phyloP scores from a whole-genome alignment of 2,329 filamentous ascomycete species.

The Aspergillus terreus region DNA sequence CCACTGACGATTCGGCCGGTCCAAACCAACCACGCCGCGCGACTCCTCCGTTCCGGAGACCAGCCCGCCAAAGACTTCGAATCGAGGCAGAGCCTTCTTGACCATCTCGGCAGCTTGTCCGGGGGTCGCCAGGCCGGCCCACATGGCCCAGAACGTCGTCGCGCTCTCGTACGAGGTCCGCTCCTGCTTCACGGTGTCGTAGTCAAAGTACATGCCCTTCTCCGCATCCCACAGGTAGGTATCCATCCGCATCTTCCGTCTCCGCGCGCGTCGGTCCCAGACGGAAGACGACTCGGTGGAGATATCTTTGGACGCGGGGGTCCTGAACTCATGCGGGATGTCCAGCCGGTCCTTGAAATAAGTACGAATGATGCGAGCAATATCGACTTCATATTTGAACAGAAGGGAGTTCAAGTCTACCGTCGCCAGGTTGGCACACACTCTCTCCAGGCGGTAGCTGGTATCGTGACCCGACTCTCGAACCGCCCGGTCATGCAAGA shows the following conservation, averaged over 20 bases:
- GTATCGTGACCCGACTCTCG: constrained; percentile 97
- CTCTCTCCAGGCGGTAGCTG: constrained; percentile 82
- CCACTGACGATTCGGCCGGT: constrained; percentile 94
- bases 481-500: constrained; percentile 91
- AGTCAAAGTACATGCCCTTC: constrained; percentile 97
- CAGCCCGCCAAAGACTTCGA: constrained; percentile 84
- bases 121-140: constrained; percentile 84
- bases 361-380: constrained; percentile 77
- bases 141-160: constrained; percentile 96
- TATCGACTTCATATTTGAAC: constrained; percentile 97
- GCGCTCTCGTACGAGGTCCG: constrained; percentile 83
- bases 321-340: constrained; percentile 80
- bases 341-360: constrained; percentile 77
- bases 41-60: constrained; percentile 87
- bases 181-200: constrained; percentile 77
- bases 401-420: constrained; percentile 92
- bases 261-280: constrained; percentile 87
- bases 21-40: constrained; percentile 71
- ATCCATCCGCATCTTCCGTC: constrained; percentile 80
- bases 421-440: constrained; percentile 84
- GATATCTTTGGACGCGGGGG: constrained; percentile 60
- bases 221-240: constrained; percentile 91
- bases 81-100: constrained; percentile 73
- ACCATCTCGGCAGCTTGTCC: constrained; percentile 84
- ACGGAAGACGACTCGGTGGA: constrained; percentile 75